Conservation (phyloP, 73 alveolate species). For the Uronychia setigera region DNA sequence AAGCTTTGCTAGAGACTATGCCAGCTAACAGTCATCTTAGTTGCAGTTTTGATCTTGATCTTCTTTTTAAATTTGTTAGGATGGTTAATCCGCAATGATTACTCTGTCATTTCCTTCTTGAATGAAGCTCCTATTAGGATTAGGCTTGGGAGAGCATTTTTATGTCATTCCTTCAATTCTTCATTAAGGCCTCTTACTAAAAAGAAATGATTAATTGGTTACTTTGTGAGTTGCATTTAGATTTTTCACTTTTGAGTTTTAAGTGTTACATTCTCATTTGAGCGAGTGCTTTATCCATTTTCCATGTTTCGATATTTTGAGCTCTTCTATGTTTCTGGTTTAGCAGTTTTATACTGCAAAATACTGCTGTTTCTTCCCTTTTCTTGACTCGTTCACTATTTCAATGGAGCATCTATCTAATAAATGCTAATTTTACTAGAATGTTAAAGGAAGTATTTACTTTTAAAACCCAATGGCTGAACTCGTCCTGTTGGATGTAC, state of each 20-base stretch:
- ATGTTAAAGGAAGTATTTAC: neutral
- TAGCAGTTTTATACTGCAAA: neutral
- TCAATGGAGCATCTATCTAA: neutral
- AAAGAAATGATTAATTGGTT: too few species aligned
- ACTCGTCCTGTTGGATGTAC: too few species aligned
- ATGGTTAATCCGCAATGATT: neutral
- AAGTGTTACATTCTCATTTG: too few species aligned
- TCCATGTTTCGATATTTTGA: too few species aligned
- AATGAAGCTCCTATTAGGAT: too few species aligned
- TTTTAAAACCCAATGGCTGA: neutral
- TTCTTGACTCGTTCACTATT: neutral
- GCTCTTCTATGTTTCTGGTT: too few species aligned
- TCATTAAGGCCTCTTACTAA: neutral
- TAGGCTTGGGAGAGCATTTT: neutral
- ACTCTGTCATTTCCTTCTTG: neutral
- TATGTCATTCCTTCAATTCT: neutral
- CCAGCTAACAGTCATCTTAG: too few species aligned
- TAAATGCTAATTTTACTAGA: neutral
- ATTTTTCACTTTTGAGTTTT: too few species aligned
- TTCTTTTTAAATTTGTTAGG: neutral
- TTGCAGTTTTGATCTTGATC: too few species aligned
- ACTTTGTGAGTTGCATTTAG: too few species aligned
- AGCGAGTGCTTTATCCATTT: too few species aligned
- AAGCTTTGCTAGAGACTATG: neutral
- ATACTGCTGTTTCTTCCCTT: neutral